Base-by-base conservation (phyloP, 352 stramenopile species). In the Lagenidium giganteum region DNA sequence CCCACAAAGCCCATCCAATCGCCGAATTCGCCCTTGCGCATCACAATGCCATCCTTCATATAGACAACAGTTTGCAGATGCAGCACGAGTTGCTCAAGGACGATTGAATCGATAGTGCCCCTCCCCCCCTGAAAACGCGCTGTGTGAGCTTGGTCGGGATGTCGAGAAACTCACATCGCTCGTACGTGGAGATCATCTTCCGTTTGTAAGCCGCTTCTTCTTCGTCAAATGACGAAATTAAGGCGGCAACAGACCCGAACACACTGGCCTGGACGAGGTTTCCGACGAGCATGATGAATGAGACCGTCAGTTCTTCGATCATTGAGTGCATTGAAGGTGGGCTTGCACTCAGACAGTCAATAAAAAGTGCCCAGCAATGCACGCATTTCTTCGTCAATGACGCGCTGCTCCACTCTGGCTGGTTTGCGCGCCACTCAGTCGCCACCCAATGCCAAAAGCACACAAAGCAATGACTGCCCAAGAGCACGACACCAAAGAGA, bases 1-100 rank as follows among this genome's bases (percentile, higher is more conserved):
- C 69, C 69, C 29, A 83, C 78, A 38, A 84, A 81, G 3, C 69
- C 71, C 71, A 84, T 84, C 71, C 71, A 84, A 45, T 84, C 69
- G 18, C 71, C 66, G 28, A 65, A 70, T 50, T 84, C 71, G 18
- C 70, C 71, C 47, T 84, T 84, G 25, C 71, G 62, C 20, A 83
- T 83, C 12, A 83, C 38, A 9, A 84, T 54, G 37, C 83, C 71
- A 37, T 79, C 71, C 45, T 82, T 66, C 65, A 83, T 79, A 51
- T 84, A 84, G 44, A 77, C 77, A 16, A 79, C 54, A 0, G 71
- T 84, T 21, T 67, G 59, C 22, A 84, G 41, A 23, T 79, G 62
- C 32, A 80, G 34, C 28, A 84, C 75, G 18, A 84, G 53, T 49
- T 78, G 70, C 42, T 82, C 66, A 13, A 84, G 70, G 16, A 83